These are phyloP conservation scores for Yamadazyma triangularis DNA, from an alignment of 1,139 yeast genomes.

Conservation along the genomic window DNA sequence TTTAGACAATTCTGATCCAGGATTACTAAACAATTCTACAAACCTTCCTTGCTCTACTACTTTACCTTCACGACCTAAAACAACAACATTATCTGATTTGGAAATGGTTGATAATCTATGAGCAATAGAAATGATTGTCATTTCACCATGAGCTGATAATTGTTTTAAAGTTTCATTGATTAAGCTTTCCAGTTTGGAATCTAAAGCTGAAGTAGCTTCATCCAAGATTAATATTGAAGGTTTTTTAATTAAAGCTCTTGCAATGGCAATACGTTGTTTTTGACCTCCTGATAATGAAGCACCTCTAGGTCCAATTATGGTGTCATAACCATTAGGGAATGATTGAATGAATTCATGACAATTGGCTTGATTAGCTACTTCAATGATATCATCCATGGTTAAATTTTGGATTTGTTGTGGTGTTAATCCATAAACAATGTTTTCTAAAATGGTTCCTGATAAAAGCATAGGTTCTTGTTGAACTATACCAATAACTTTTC, in stretches of 20 bases:
- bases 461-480: slow-evolving; percentile 86
- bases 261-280: slow-evolving; percentile 84
- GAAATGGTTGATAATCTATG: slow-evolving; percentile 81
- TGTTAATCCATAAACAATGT: slow-evolving; percentile 71
- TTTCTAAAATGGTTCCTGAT: slow-evolving; percentile 74
- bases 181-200: slow-evolving; percentile 65
- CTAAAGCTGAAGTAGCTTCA: slow-evolving; percentile 79
- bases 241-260: slow-evolving; percentile 67
- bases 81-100: slow-evolving; percentile 52
- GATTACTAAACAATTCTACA: slow-evolving; percentile 38
- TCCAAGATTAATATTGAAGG: slow-evolving; percentile 64
- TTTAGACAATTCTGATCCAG: slow-evolving; percentile 41
- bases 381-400: slow-evolving; percentile 37
- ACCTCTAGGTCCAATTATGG: slow-evolving; percentile 53
- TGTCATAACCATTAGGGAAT: slow-evolving; percentile 52
- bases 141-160: slow-evolving; percentile 51
- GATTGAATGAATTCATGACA: slow-evolving; percentile 49
- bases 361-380: slow-evolving; percentile 47
- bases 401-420: slow-evolving; percentile 41
- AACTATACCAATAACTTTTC: slow-evolving; percentile 69
- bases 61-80: slow-evolving; percentile 43
- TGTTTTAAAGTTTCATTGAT: slow-evolving; percentile 58
- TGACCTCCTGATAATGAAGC: slow-evolving; percentile 79
- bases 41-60: slow-evolving; percentile 42
- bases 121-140: slow-evolving; percentile 89